phyloP scores from a whole-genome alignment of 495 filamentous ascomycete genomes.

The Tuber calosporum region DNA sequence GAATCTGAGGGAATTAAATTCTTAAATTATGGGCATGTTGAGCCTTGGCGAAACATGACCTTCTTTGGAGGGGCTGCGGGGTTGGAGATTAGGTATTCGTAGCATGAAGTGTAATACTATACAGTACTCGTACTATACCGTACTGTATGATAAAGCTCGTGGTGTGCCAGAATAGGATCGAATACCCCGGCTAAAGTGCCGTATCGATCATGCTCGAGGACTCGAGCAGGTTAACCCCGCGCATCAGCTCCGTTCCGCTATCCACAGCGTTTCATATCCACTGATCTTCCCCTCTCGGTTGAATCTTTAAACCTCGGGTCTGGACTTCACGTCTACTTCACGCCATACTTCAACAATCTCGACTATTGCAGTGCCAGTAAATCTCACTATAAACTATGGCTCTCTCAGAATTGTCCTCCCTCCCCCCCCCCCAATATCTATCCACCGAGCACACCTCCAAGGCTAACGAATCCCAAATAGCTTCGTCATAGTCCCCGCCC shows the following conservation, averaged over 20 bases:
- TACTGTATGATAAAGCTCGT: not conserved
- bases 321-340: not conserved
- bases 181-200: not conserved
- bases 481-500: not conserved
- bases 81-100: not conserved
- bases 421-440: not conserved
- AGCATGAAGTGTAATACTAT: not conserved
- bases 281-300: not conserved
- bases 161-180: not conserved
- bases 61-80: not conserved
- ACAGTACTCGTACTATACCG: too few species aligned
- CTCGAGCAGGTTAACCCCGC: not conserved
- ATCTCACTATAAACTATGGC: not conserved
- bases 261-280: not conserved
- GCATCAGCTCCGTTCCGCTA: not conserved
- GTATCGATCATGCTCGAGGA: too few species aligned
- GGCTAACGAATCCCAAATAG: not conserved
- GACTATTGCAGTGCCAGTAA: not conserved
- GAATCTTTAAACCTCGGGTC: not conserved
- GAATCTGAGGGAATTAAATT: slow-evolving; percentile 1
- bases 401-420: slow-evolving; percentile 1
- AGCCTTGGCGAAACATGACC: not conserved
- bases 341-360: not conserved
- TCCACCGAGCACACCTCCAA: not conserved
- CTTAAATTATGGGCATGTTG: not conserved